phyloP scores from a whole-genome alignment of 345 rosid species.

The Punica granatum region DNA sequence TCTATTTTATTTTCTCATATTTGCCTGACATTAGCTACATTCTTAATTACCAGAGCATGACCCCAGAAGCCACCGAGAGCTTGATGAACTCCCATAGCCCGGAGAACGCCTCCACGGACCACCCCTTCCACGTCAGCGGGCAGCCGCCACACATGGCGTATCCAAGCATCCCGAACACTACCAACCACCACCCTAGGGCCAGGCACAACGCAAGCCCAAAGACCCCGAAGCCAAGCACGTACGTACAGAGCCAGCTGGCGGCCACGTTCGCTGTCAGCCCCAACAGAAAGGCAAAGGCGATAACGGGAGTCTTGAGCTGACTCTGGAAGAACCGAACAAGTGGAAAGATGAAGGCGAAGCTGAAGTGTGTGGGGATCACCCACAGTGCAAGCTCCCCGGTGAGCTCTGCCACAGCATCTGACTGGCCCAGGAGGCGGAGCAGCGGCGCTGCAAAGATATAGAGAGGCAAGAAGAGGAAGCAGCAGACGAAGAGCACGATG shows the following conservation, averaged over 20 bases:
- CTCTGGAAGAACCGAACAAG: constrained; percentile 27
- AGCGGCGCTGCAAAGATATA: constrained; percentile 18
- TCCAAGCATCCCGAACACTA: constrained; percentile 9
- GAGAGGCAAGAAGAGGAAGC: constrained; percentile 16
- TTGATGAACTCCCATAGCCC: constrained; percentile 29
- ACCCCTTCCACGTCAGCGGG: constrained; percentile 31
- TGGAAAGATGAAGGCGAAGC: constrained; percentile 27
- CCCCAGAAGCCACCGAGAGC: constrained; percentile 32
- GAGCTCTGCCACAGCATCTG: constrained; percentile 22
- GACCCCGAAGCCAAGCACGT: constrained; percentile 14
- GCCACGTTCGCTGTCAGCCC: not conserved
- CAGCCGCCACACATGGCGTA: constrained; percentile 17
- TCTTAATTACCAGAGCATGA: constrained; percentile 23
- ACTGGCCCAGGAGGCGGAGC: constrained; percentile 19
- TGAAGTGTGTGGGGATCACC: constrained; percentile 30
- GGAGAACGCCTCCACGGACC: constrained; percentile 25
- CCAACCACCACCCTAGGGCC: constrained; percentile 29
- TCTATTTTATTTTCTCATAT: too few species aligned
- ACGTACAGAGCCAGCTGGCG: not conserved
- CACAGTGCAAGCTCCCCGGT: constrained; percentile 19
- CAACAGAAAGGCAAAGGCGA: not conserved
- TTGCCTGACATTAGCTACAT: too few species aligned
- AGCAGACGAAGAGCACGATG: constrained; percentile 15
- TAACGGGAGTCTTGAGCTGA: constrained; percentile 1
- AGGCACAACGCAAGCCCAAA: constrained; percentile 21